These are phyloP conservation scores for Pseudevernia furfuracea DNA, from an alignment of 495 filamentous ascomycete genomes.

Conservation along the genomic window DNA sequence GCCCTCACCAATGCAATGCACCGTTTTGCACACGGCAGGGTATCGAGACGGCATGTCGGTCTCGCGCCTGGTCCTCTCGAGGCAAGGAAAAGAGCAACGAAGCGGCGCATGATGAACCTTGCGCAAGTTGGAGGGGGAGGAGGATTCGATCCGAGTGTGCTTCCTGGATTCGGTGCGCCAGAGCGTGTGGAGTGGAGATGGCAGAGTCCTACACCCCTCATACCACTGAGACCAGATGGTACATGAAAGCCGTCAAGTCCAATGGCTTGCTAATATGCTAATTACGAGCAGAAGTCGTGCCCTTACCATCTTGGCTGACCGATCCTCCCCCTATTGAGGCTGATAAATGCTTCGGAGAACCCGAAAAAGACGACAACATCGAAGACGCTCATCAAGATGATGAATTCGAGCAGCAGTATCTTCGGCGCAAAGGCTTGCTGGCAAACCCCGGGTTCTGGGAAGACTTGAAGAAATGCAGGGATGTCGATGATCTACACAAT, in stretches of 20 bases:
- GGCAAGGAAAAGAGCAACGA: constrained; percentile 46
- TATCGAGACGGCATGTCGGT: constrained; percentile 43
- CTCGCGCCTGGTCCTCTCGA: constrained; percentile 53
- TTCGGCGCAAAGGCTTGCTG: not conserved
- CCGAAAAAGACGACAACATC: not conserved
- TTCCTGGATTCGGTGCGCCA: constrained; percentile 23
- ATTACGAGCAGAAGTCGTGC: not conserved
- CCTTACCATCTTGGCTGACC: constrained; percentile 19
- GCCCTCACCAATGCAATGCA: constrained; percentile 43
- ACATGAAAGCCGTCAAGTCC: not conserved
- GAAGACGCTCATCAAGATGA: not conserved
- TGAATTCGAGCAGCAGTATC: not conserved
- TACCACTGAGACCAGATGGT: constrained; percentile 1
- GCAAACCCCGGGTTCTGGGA: not conserved
- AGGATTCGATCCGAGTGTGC: constrained; percentile 26
- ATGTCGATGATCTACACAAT: constrained; percentile 3
- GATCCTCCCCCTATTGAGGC: not conserved
- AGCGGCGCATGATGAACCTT: constrained; percentile 43
- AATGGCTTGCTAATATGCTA: constrained; percentile 4
- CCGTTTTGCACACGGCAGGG: constrained; percentile 38
- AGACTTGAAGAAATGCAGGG: constrained; percentile 16
- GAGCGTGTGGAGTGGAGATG: constrained; percentile 23
- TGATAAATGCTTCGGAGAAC: not conserved
- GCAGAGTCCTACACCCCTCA: constrained; percentile 8
- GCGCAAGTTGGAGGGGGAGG: constrained; percentile 30